Percentiles rank a stretch among this genome's conserved stretches.
These are phyloP conservation scores for Geotrichum europaeum DNA, from an alignment of 1,139 yeast species.

Conservation along the genomic window DNA sequence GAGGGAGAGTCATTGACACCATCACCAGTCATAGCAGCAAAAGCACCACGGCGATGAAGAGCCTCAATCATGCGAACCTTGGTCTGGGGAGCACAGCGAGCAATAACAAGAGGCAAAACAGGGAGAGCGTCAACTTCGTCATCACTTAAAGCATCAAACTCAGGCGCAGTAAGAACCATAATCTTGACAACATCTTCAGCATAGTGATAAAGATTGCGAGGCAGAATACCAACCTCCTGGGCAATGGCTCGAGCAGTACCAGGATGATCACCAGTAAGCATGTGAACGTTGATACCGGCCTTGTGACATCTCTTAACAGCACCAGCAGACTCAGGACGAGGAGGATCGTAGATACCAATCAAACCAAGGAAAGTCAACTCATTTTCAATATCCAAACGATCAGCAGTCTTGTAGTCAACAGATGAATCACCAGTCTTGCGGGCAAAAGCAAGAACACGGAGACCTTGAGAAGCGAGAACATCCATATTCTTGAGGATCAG, in stretches of 20 bases:
- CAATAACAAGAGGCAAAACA: conserved; percentile 70
- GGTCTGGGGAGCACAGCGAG: conserved; percentile 81
- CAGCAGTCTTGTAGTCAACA: conserved; percentile 29
- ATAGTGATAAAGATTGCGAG: conserved; percentile 60
- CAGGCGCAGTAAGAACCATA: conserved; percentile 73
- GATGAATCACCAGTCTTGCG: conserved; percentile 16
- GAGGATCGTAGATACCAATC: conserved; percentile 80
- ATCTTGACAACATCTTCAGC: conserved; percentile 53
- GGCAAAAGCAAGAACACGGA: conserved; percentile 72
- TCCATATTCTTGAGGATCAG: conserved; percentile 54
- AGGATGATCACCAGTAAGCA: conserved; percentile 84
- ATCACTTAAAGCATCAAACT: conserved; percentile 61
- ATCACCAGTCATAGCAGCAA: conserved; percentile 84
- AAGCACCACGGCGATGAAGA: conserved; percentile 61
- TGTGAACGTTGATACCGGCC: conserved; percentile 77
- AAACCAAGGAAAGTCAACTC: conserved; percentile 58
- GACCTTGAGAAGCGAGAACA: conserved; percentile 59
- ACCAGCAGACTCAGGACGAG: conserved; percentile 63
- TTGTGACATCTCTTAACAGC: conserved; percentile 63
- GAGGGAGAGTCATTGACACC: conserved; percentile 84
- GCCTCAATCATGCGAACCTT: conserved; percentile 83
- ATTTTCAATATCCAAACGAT: conserved; percentile 51
- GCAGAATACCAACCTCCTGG: conserved; percentile 78
- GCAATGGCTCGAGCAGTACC: conserved; percentile 81
- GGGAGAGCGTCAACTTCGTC: conserved; percentile 62